Evolutionary conservation across 257 asterid species (phyloP).

Genomic region (Solanum chiquidenum): DNA sequence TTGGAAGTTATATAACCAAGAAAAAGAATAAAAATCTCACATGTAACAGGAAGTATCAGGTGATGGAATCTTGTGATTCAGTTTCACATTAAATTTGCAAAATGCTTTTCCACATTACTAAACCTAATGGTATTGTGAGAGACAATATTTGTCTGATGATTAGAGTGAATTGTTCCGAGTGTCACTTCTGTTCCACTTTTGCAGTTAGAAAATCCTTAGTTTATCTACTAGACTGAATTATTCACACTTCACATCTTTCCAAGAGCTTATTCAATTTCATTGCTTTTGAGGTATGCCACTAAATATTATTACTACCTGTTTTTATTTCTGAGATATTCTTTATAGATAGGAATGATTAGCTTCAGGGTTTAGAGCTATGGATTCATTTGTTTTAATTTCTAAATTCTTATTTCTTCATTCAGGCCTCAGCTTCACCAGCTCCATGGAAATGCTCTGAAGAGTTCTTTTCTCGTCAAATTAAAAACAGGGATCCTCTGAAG

Average conservation of each 20-base stretch:
- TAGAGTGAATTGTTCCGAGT: background rate
- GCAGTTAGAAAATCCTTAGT: background rate
- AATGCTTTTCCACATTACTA: background rate
- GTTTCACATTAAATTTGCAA: background rate
- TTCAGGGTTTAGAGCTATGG: background rate
- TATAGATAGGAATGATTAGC: background rate
- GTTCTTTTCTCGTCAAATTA: slow-evolving; percentile 60
- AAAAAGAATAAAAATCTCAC: background rate
- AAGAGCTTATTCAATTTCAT: background rate
- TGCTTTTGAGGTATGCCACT: background rate
- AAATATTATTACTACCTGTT: background rate
- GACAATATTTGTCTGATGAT: background rate
- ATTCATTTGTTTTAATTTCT: background rate
- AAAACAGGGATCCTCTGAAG: slow-evolving; percentile 86
- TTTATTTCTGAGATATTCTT: background rate
- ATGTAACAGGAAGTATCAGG: background rate
- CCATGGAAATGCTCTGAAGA: slow-evolving; percentile 99
- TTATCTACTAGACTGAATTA: background rate
- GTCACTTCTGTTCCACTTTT: background rate
- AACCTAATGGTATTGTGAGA: background rate
- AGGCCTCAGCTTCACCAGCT: slow-evolving; percentile 79
- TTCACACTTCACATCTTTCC: background rate
- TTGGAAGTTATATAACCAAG: background rate
- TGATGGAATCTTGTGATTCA: background rate
- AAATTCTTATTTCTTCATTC: slow-evolving; percentile 3